These are phyloP conservation scores for Hypoxylon sp. DNA, from an alignment of 2,329 filamentous ascomycete species.

Conservation along the genomic window DNA sequence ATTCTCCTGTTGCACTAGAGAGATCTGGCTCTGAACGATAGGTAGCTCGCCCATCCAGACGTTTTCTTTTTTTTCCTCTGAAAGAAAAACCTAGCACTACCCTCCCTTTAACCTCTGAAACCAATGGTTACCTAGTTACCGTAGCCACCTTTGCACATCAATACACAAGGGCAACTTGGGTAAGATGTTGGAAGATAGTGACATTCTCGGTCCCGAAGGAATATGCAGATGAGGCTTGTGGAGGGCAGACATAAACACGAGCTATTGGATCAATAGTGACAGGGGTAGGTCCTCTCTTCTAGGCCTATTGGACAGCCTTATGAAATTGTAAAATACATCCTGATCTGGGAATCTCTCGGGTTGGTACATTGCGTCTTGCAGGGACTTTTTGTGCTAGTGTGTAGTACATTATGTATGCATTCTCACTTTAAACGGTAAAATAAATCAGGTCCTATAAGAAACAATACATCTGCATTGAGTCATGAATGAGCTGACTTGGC, in stretches of 20 bases:
- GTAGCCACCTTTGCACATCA: background rate
- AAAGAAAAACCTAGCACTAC: background rate
- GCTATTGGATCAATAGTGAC: slow-evolving; percentile 31
- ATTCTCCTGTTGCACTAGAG: slow-evolving; percentile 18
- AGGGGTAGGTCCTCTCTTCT: slow-evolving; percentile 11
- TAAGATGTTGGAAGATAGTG: background rate
- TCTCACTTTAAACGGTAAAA: slow-evolving; percentile 16
- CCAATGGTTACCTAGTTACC: slow-evolving; percentile 4
- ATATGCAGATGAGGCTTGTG: slow-evolving; percentile 30
- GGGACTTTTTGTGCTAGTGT: slow-evolving; percentile 29
- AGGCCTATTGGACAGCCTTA: slow-evolving; percentile 40
- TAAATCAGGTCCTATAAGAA: slow-evolving; percentile 11
- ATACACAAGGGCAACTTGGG: slow-evolving; percentile 4
- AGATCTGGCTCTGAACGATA: background rate
- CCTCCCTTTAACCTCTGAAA: background rate
- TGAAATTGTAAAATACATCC: slow-evolving; percentile 16
- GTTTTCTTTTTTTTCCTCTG: background rate
- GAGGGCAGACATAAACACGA: slow-evolving; percentile 9
- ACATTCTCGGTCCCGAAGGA: slow-evolving; percentile 38
- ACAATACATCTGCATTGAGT: slow-evolving; percentile 27
- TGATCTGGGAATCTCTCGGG: slow-evolving; percentile 21
- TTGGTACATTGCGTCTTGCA: slow-evolving; percentile 15
- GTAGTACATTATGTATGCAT: slow-evolving; percentile 13
- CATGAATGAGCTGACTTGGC: slow-evolving; percentile 11
- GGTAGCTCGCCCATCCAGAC: background rate